Evolutionary conservation across 1,139 yeast species (phyloP).

Genomic region (Meyerozyma guilliermondii): DNA sequence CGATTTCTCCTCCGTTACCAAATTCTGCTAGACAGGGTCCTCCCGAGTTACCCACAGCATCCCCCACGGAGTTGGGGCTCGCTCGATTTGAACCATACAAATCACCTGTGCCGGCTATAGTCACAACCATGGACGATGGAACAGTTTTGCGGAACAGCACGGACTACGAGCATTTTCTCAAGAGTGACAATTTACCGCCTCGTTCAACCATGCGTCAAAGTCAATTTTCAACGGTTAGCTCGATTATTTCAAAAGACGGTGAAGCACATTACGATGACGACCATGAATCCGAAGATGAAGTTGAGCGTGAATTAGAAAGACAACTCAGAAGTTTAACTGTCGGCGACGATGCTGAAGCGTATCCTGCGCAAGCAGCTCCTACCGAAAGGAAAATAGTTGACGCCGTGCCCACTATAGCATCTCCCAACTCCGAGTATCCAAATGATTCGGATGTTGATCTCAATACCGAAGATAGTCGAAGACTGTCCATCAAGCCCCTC

Average conservation of each 20-base stretch:
- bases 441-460: neutral
- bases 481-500: neutral
- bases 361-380: neutral
- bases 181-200: conserved; percentile 6
- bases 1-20: conserved; percentile 10
- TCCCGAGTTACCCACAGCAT: conserved; percentile 8
- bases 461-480: neutral
- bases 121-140: neutral
- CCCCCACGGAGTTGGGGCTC: conserved; percentile 11
- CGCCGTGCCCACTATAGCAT: neutral
- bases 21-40: neutral
- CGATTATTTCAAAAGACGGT: conserved; percentile 34
- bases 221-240: conserved; percentile 41
- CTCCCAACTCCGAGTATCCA: neutral
- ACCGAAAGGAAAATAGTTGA: neutral
- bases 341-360: conserved; percentile 13
- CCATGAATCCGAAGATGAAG: conserved; percentile 32
- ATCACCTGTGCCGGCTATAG: conserved; percentile 4
- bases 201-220: conserved; percentile 17
- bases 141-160: conserved; percentile 3
- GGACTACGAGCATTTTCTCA: conserved; percentile 30
- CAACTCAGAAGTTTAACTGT: conserved; percentile 35
- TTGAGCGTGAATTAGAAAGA: conserved; percentile 36
- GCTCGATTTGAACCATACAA: conserved; percentile 6
- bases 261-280: conserved; percentile 16